phyloP scores from a whole-genome alignment of 2,329 filamentous ascomycete genomes.

The Claviceps spartinae region DNA sequence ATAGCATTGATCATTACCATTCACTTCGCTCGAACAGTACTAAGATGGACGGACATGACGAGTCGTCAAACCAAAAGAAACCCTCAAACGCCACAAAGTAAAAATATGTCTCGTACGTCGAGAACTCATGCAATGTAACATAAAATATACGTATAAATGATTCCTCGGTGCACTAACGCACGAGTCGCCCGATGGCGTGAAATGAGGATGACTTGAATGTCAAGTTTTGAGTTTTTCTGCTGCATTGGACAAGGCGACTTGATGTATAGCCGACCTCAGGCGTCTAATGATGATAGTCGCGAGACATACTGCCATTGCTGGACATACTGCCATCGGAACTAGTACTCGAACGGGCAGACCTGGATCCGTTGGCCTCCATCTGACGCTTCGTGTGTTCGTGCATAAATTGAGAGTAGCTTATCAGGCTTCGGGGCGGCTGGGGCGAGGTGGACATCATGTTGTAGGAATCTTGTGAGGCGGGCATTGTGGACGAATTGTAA shows the following conservation, averaged over 20 bases:
- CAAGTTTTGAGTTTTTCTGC: no score
- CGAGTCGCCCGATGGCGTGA: no score
- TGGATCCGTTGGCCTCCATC: conserved; percentile 39
- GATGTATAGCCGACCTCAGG: not conserved
- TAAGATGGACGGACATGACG: no score
- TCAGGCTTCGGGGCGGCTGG: conserved; percentile 32
- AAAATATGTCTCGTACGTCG: no score
- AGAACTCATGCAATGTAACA: no score
- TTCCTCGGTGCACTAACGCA: no score
- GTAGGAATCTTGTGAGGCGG: conserved; percentile 26
- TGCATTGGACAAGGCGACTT: no score
- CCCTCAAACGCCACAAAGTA: no score
- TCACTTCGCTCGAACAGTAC: no score
- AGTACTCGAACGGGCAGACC: conserved; percentile 9
- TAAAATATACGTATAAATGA: no score
- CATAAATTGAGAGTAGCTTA: conserved; percentile 47
- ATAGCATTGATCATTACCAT: not conserved
- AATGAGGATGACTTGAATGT: no score
- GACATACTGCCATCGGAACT: conserved; percentile 5
- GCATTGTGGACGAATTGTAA: conserved; percentile 17
- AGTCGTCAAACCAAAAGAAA: no score
- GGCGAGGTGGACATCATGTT: conserved; percentile 23
- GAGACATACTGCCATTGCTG: conserved; percentile 17
- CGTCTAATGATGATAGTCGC: conserved; percentile 6
- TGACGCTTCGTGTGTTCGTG: conserved; percentile 51